phyloP scores from a whole-genome alignment of 1,284 basidiomycete species.

The Phaffia rhodozyma region DNA sequence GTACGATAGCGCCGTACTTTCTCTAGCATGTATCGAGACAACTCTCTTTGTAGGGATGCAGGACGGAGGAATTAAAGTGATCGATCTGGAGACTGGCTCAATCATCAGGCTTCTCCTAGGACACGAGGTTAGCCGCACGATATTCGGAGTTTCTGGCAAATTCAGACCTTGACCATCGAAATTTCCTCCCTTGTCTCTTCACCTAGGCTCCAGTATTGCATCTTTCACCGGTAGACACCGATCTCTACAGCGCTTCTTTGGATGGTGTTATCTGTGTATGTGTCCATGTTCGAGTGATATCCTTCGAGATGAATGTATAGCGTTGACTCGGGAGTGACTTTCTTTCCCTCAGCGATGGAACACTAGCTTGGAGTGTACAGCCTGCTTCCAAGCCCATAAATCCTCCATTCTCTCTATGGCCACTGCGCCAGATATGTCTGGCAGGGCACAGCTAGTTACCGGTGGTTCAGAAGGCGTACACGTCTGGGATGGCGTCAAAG shows the following conservation, averaged over 20 bases:
- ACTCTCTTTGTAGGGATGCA: slow-evolving; percentile 88
- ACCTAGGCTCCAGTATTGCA: slow-evolving; percentile 53
- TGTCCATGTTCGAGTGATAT: slow-evolving; percentile 22
- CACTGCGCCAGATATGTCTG: slow-evolving; percentile 35
- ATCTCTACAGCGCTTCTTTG: slow-evolving; percentile 71
- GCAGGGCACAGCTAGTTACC: slow-evolving; percentile 47
- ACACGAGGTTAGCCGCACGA: slow-evolving; percentile 47
- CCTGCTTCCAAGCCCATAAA: slow-evolving; percentile 64
- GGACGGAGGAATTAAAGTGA: slow-evolving; percentile 80
- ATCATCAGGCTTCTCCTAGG: slow-evolving; percentile 74
- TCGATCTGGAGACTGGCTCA: slow-evolving; percentile 80
- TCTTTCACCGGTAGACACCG: slow-evolving; percentile 57
- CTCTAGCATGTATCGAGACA: slow-evolving; percentile 59
- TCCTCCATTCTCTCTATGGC: slow-evolving; percentile 66
- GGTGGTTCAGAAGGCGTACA: slow-evolving; percentile 41
- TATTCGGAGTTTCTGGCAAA: slow-evolving; percentile 7
- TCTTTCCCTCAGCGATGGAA: slow-evolving; percentile 51
- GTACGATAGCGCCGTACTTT: slow-evolving; percentile 39
- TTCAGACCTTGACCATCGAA: slow-evolving; percentile 20
- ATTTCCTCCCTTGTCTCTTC: neutral
- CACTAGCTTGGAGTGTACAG: slow-evolving; percentile 66
- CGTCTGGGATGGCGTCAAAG: neutral
- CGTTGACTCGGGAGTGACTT: neutral
- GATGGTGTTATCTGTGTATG: slow-evolving; percentile 64
- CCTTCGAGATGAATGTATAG: neutral